Evolutionary conservation across 208 protist species (phyloP), one percentile per base, ranked within the genome.

Genomic region (Naegleria fowleri): DNA sequence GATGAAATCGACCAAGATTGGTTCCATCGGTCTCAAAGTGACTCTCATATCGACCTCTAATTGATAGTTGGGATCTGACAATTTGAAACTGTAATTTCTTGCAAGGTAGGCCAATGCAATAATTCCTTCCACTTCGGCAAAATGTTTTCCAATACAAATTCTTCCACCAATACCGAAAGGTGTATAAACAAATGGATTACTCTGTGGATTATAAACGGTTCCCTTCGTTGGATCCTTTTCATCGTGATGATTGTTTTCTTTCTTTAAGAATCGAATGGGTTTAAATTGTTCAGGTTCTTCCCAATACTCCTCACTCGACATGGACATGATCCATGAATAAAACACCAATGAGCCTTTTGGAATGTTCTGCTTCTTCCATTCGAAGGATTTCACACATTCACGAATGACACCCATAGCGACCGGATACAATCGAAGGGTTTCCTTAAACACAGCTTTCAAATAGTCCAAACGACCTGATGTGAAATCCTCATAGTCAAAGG

Each of bases 111-210:
- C 83, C 15, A 86, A 48, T 7, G 39, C 15, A 9, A 86, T 19
- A 5, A 86, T 38, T 48, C 22, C 33, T 33, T 86, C 83, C 29
- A 86, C 40, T 48, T 86, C 40, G 5, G 83, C 83, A 86, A 86
- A 86, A 16, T 86, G 33, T 29, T 86, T 86, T 86, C 83, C 83
- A 48, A 86, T 29, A 29, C 83, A 86, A 48, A 22, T 86, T 16
- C 83, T 40, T 39, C 16, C n/a, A 25, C 83, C 83, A 29, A 86
- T 43, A 33, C 83, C 83, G 25, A 86, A 86, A 33, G 83, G 83
- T 48, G 83, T 86, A 29, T 86, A 86, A 48, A 43, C 40, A 33
- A 79, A 79, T 5, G 67, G 67, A 79, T 79, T 29, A 36, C 3
- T 36, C 36, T 29, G 16, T 36, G 67, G 67, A 36, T 79, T 79